Percentiles rank a stretch among this genome's conserved stretches.
These are phyloP conservation scores for Paecilomyces niveus DNA, from an alignment of 2,329 filamentous ascomycete species.

Conservation along the genomic window DNA sequence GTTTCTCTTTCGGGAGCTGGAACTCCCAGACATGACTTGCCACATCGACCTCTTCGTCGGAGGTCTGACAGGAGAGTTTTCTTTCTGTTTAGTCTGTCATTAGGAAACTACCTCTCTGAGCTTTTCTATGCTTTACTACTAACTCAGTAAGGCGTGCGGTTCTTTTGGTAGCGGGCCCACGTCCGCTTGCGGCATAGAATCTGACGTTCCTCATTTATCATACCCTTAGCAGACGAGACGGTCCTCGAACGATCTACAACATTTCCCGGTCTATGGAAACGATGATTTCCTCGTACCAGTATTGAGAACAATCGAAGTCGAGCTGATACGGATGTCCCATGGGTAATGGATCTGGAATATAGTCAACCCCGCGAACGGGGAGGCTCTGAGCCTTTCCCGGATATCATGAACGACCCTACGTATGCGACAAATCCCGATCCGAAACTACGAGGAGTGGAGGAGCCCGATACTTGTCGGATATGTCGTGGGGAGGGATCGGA, in stretches of 20 bases:
- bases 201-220: background rate
- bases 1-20: background rate
- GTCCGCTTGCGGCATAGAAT: background rate
- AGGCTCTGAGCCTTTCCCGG: constrained; percentile 26
- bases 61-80: background rate
- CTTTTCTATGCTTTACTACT: background rate
- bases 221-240: too few species aligned
- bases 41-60: background rate
- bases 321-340: background rate
- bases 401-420: constrained; percentile 53
- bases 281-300: background rate
- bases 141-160: background rate
- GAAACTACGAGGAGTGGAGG: constrained; percentile 37
- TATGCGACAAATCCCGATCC: constrained; percentile 37
- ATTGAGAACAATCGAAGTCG: background rate
- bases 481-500: constrained; percentile 80
- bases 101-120: background rate
- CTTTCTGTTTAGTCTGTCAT: background rate
- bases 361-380: constrained; percentile 14
- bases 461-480: constrained; percentile 88
- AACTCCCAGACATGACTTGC: background rate
- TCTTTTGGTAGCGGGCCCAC: background rate
- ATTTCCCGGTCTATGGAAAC: too few species aligned
- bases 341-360: constrained; percentile 21
- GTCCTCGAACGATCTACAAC: too few species aligned